Conservation (phyloP, 805 yeast species). For the Lachancea sp. region DNA sequence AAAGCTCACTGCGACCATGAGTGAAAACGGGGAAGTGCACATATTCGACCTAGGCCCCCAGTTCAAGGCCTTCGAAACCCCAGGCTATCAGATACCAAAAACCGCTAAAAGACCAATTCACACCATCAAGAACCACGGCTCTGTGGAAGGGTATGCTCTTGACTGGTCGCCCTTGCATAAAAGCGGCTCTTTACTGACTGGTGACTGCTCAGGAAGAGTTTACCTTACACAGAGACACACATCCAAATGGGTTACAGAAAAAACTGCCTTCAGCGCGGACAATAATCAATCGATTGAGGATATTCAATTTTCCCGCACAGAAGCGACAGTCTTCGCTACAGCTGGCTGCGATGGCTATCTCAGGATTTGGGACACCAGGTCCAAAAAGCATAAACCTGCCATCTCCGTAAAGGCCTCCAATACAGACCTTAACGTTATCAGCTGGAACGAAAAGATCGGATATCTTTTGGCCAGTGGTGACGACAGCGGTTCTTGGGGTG, state of each 20-base stretch:
- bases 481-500: conserved; percentile 96
- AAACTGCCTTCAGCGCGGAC: conserved; percentile 57
- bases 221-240: conserved; percentile 72
- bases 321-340: conserved; percentile 90
- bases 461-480: conserved; percentile 92
- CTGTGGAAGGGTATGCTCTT: conserved; percentile 94
- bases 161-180: conserved; percentile 90
- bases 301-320: conserved; percentile 92
- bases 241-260: conserved; percentile 79
- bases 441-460: conserved; percentile 86
- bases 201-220: conserved; percentile 83
- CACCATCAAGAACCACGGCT: conserved; percentile 79
- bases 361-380: conserved; percentile 95
- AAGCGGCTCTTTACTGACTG: conserved; percentile 78
- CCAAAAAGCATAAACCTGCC: conserved; percentile 87
- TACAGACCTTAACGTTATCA: conserved; percentile 87
- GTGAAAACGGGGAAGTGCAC: conserved; percentile 84
- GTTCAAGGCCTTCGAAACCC: conserved; percentile 74
- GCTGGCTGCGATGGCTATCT: conserved; percentile 88
- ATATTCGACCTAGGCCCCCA: conserved; percentile 80
- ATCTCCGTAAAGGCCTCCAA: conserved; percentile 72
- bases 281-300: conserved; percentile 85
- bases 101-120: conserved; percentile 71
- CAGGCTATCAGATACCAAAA: conserved; percentile 79
- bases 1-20: conserved; percentile 78